These are phyloP conservation scores for Ustilago shanxiensis DNA, from an alignment of 1,284 basidiomycete genomes.

Conservation along the genomic window DNA sequence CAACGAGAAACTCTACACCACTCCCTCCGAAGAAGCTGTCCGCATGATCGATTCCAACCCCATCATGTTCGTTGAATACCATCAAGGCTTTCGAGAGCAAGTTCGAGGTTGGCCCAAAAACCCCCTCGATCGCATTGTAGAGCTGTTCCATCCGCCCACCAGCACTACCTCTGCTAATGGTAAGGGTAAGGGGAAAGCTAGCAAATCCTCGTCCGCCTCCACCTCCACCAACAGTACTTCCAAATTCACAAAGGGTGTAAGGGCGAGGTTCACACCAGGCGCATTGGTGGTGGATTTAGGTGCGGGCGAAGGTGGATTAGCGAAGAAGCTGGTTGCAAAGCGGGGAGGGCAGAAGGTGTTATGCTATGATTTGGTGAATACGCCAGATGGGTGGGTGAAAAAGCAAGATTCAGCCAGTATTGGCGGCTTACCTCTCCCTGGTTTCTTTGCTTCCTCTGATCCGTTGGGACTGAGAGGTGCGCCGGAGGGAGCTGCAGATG, in stretches of 20 bases:
- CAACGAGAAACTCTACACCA: conserved; percentile 69
- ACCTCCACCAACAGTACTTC: background rate
- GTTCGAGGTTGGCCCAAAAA: conserved; percentile 68
- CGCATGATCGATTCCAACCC: conserved; percentile 60
- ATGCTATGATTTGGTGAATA: conserved; percentile 83
- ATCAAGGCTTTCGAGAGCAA: conserved; percentile 68
- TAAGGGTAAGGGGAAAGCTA: conserved; percentile 20
- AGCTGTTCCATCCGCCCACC: conserved; percentile 38
- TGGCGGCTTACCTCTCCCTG: conserved; percentile 52
- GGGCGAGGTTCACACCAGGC: conserved; percentile 70
- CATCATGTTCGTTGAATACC: conserved; percentile 64
- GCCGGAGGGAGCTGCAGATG: conserved; percentile 16
- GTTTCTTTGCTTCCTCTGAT: conserved; percentile 24
- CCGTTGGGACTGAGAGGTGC: conserved; percentile 17
- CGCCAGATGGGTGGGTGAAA: conserved; percentile 75
- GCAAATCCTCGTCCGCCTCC: too few relatives aligned
- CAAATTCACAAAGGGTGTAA: conserved; percentile 8
- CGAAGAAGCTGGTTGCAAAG: conserved; percentile 71
- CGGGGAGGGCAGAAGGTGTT: conserved; percentile 74
- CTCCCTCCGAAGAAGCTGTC: conserved; percentile 54
- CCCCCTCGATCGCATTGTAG: conserved; percentile 64
- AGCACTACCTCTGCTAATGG: background rate
- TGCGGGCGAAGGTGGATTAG: conserved; percentile 92
- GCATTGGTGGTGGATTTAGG: conserved; percentile 92
- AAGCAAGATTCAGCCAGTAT: conserved; percentile 57